Evolutionary conservation across 2,329 filamentous ascomycete genomes (phyloP).

Genomic region (Colletotrichum brevisporum): DNA sequence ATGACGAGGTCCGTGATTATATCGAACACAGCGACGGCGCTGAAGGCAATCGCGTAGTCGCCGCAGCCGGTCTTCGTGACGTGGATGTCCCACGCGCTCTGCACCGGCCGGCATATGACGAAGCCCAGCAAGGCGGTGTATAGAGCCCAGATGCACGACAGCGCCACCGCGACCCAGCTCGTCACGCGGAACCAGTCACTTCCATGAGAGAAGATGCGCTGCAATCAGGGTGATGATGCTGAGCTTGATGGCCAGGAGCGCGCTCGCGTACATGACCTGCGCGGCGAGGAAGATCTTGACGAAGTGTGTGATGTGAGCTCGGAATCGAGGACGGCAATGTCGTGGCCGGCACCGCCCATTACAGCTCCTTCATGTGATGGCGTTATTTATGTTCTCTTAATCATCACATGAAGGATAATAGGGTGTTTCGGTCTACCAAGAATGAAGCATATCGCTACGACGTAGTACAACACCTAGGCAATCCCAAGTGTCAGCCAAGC

Average conservation of each 20-base stretch:
- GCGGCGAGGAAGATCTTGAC: constrained; percentile 9
- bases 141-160: constrained; percentile 10
- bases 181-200: not conserved
- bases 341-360: constrained; percentile 13
- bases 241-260: constrained; percentile 15
- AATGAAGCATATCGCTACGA: constrained; percentile 6
- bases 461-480: constrained; percentile 10
- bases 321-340: constrained; percentile 3
- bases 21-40: constrained; percentile 41
- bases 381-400: not conserved
- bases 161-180: not conserved
- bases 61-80: constrained; percentile 41
- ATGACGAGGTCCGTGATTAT: constrained; percentile 43
- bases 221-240: constrained; percentile 22
- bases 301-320: constrained; percentile 14
- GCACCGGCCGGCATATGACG: constrained; percentile 52
- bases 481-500: not conserved
- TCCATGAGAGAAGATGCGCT: constrained; percentile 19
- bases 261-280: constrained; percentile 18
- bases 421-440: constrained; percentile 1
- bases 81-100: constrained; percentile 47
- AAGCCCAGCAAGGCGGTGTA: constrained; percentile 13
- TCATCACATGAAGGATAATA: not conserved
- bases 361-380: not conserved
- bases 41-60: constrained; percentile 35